Conservation (phyloP, 495 filamentous ascomycete species). For the Penicillium canescens region DNA sequence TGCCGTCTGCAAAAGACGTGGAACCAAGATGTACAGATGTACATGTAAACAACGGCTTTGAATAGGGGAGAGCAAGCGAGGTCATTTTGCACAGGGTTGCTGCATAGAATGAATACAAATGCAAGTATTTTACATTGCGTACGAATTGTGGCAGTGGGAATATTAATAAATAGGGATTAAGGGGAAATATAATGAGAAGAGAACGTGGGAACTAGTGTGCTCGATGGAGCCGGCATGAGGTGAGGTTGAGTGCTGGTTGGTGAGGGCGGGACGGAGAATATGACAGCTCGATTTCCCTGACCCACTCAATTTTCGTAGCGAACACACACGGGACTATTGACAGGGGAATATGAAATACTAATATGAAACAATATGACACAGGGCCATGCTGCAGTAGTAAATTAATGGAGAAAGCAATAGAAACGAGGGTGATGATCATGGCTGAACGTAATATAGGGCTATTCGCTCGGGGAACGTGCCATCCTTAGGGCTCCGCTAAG, state of each 20-base stretch:
- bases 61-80: too few relatives aligned
- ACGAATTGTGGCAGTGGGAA: not conserved
- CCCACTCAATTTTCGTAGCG: not conserved
- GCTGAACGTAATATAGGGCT: slow-evolving; percentile 3
- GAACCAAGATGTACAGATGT: slow-evolving; percentile 8
- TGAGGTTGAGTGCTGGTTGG: slow-evolving; percentile 5
- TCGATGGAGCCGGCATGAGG: slow-evolving; percentile 7
- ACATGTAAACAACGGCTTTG: slow-evolving; percentile 1
- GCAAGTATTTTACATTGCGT: not conserved
- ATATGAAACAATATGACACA: too few relatives aligned
- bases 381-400: too few relatives aligned
- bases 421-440: not conserved
- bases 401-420: too few relatives aligned
- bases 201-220: slow-evolving; percentile 27
- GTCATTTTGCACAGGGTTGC: not conserved
- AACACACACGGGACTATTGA: not conserved
- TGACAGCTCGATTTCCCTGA: slow-evolving; percentile 41
- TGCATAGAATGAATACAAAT: slow-evolving; percentile 3
- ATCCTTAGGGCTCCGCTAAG: slow-evolving; percentile 3
- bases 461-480: slow-evolving; percentile 6
- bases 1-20: slow-evolving; percentile 22
- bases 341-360: too few relatives aligned
- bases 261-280: slow-evolving; percentile 28
- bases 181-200: not conserved
- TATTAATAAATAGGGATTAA: not conserved